A percentile compares a stretch with the other conserved stretches of the same genome.
phyloP scores from a whole-genome alignment of 2,329 filamentous ascomycete genomes.

The Clarireedia hainanense region DNA sequence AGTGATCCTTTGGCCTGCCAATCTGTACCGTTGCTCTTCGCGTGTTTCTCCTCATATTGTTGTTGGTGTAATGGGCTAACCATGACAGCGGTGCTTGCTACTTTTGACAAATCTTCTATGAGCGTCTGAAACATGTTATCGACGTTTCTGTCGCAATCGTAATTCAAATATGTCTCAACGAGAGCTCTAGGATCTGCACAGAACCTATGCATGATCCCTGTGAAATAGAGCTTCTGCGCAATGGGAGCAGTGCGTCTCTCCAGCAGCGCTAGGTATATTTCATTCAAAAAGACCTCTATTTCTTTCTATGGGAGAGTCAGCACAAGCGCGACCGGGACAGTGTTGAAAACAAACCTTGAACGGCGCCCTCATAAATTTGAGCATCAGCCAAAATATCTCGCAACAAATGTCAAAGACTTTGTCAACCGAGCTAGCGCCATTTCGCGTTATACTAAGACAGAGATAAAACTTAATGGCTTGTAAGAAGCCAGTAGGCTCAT shows the following conservation, averaged over 20 bases:
- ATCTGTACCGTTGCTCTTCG: slow-evolving; percentile 51
- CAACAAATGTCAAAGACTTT: slow-evolving; percentile 91
- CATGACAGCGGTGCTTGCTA: slow-evolving; percentile 70
- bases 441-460: slow-evolving; percentile 87
- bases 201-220: slow-evolving; percentile 76
- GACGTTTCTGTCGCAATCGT: slow-evolving; percentile 90
- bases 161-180: slow-evolving; percentile 95
- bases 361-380: slow-evolving; percentile 85
- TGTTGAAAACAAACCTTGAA: slow-evolving; percentile 61
- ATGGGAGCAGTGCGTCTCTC: slow-evolving; percentile 79
- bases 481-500: slow-evolving; percentile 81
- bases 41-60: slow-evolving; percentile 72
- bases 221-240: slow-evolving; percentile 88
- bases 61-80: slow-evolving; percentile 75
- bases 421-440: slow-evolving; percentile 88
- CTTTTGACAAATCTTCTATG: slow-evolving; percentile 86
- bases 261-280: slow-evolving; percentile 89
- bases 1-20: slow-evolving; percentile 84
- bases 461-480: slow-evolving; percentile 96
- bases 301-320: slow-evolving; percentile 60
- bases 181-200: slow-evolving; percentile 79
- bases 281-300: slow-evolving; percentile 94
- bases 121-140: slow-evolving; percentile 97
- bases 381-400: slow-evolving; percentile 97
- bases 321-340: background rate